These are phyloP conservation scores for Lachancea sp. DNA, from an alignment of 805 yeast genomes.

Conservation along the genomic window DNA sequence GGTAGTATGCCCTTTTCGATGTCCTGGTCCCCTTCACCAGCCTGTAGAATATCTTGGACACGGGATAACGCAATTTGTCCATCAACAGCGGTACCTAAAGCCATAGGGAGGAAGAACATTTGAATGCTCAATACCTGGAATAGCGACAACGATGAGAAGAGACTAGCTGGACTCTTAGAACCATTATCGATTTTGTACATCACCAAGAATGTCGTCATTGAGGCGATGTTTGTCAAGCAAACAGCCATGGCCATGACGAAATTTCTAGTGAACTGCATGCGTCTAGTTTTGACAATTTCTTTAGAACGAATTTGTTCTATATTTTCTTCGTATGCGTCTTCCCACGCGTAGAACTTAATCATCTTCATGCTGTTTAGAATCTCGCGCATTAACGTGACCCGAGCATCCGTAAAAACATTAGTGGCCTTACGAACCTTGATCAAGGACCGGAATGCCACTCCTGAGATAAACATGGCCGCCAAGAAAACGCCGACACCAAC, in stretches of 20 bases:
- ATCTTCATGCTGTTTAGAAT: conserved; percentile 69
- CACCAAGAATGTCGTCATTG: conserved; percentile 52
- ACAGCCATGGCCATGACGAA: conserved; percentile 57
- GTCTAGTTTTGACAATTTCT: conserved; percentile 58
- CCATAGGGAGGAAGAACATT: conserved; percentile 63
- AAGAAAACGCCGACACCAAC: conserved; percentile 59
- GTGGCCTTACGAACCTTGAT: conserved; percentile 52
- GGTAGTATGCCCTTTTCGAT: conserved; percentile 16
- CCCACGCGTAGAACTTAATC: conserved; percentile 91
- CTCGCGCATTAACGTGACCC: conserved; percentile 75
- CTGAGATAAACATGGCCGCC: conserved; percentile 37
- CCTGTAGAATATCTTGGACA: conserved; percentile 46
- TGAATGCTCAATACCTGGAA: conserved; percentile 57
- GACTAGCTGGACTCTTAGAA: conserved; percentile 47
- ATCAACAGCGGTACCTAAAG: conserved; percentile 62
- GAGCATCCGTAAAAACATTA: conserved; percentile 60
- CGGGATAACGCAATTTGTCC: conserved; percentile 57
- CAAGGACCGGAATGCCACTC: conserved; percentile 44
- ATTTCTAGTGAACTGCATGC: conserved; percentile 62
- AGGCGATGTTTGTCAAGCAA: conserved; percentile 62
- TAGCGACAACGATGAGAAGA: conserved; percentile 65
- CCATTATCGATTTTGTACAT: conserved; percentile 39
- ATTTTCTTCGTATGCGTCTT: conserved; percentile 59
- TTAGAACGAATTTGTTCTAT: conserved; percentile 48
- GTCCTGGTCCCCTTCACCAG: conserved; percentile 34